Evolutionary conservation across 768 basidiomycete genomes (phyloP).

Genomic region (Mycena belliarum): DNA sequence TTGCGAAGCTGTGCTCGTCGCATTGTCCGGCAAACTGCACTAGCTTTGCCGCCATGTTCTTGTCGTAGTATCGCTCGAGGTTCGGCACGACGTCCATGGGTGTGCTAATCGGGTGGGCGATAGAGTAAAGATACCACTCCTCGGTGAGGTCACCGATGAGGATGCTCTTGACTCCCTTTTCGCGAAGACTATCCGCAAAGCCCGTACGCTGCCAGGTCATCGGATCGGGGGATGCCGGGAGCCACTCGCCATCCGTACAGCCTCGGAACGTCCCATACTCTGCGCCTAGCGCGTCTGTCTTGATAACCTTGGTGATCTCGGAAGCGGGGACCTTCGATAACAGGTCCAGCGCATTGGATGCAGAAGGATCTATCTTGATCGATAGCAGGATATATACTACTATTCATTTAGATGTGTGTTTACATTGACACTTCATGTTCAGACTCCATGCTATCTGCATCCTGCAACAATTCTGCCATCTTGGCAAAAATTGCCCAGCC

Average conservation of each 20-base stretch:
- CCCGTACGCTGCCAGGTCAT: slow-evolving; percentile 73
- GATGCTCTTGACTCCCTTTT: slow-evolving; percentile 61
- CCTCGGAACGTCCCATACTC: slow-evolving; percentile 69
- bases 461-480: too few relatives aligned
- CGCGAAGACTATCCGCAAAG: slow-evolving; percentile 53
- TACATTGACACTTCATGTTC: too few relatives aligned
- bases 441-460: too few relatives aligned
- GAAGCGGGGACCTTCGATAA: slow-evolving; percentile 57
- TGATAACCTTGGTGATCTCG: slow-evolving; percentile 57
- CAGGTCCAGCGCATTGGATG: slow-evolving; percentile 47
- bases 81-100: slow-evolving; percentile 56
- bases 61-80: slow-evolving; percentile 61
- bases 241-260: slow-evolving; percentile 60
- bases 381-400: too few relatives aligned
- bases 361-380: slow-evolving; percentile 54
- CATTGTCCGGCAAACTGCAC: slow-evolving; percentile 41
- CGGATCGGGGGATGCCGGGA: slow-evolving; percentile 51
- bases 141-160: slow-evolving; percentile 70
- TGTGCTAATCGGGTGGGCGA: slow-evolving; percentile 58
- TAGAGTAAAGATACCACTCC: slow-evolving; percentile 79
- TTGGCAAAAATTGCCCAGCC: too few relatives aligned
- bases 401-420: too few relatives aligned
- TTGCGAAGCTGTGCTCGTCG: slow-evolving; percentile 43
- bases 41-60: slow-evolving; percentile 45
- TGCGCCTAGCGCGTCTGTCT: slow-evolving; percentile 52